These are phyloP conservation scores for Berberis vulgaris DNA, from an alignment of 164 flowering plant species.

Conservation along the genomic window DNA sequence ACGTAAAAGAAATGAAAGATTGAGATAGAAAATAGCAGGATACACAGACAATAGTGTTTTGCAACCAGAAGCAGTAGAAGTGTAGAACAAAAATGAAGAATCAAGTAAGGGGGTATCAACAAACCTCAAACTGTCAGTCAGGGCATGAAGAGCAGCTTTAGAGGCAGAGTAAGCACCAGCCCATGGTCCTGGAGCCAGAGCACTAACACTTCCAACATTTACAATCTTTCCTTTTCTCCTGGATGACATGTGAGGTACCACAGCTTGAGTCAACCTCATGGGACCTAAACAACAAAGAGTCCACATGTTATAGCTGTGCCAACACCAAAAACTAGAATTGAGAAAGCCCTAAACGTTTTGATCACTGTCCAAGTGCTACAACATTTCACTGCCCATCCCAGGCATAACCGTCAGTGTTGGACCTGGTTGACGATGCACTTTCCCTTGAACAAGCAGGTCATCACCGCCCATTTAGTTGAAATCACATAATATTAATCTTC, in stretches of 20 bases:
- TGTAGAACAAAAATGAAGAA: too few relatives aligned
- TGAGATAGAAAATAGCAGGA: background rate
- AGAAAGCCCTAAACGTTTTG: too few relatives aligned
- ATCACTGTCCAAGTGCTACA: too few relatives aligned
- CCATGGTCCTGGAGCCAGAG: conserved; percentile 77
- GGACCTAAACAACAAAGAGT: conserved; percentile 35
- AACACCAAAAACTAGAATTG: too few relatives aligned
- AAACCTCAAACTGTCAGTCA: conserved; percentile 73
- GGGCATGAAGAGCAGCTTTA: conserved; percentile 84
- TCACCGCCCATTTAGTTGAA: too few relatives aligned
- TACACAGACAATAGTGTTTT: background rate
- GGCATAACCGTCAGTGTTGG: too few relatives aligned
- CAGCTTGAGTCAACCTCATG: conserved; percentile 61
- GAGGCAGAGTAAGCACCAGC: conserved; percentile 76
- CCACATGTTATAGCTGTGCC: background rate
- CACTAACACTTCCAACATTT: conserved; percentile 49
- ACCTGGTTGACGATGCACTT: too few relatives aligned
- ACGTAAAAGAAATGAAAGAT: background rate
- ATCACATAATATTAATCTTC: too few relatives aligned
- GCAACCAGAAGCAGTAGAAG: background rate
- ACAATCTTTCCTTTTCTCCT: conserved; percentile 80
- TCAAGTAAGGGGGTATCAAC: background rate
- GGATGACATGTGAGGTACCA: conserved; percentile 75
- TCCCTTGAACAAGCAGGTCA: too few relatives aligned
- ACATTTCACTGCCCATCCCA: too few relatives aligned